These are phyloP conservation scores for Penicillium sclerotiorum DNA, from an alignment of 2,329 filamentous ascomycete genomes.

Conservation along the genomic window DNA sequence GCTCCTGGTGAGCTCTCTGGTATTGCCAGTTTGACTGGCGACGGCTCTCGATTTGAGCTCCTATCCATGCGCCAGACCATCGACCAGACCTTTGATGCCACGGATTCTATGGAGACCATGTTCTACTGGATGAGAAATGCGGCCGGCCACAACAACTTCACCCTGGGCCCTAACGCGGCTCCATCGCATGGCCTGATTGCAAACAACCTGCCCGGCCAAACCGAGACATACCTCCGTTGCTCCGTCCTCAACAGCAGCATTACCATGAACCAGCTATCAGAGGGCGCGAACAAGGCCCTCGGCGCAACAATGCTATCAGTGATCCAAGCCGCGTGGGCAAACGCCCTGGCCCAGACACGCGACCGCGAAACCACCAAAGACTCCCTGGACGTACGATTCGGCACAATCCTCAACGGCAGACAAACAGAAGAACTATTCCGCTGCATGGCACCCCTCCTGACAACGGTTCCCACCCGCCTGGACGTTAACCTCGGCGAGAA, in stretches of 20 bases:
- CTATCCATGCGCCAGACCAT: not conserved
- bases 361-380: not conserved
- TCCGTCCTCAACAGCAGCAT: not conserved
- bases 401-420: not conserved
- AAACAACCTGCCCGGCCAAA: not conserved
- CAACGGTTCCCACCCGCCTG: not conserved
- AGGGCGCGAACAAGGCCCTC: not conserved
- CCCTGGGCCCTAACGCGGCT: not conserved
- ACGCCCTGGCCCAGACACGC: not conserved
- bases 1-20: not conserved
- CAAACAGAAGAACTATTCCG: not conserved
- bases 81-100: not conserved
- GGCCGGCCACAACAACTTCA: not conserved
- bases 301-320: not conserved
- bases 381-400: not conserved
- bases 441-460: not conserved
- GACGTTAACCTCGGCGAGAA: not conserved
- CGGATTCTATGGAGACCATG: slow-evolving; percentile 1
- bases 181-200: not conserved
- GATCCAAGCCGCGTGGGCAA: not conserved
- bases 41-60: not conserved
- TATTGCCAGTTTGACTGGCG: not conserved
- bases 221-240: not conserved
- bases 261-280: not conserved
- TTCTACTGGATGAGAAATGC: slow-evolving; percentile 1